Evolutionary conservation across 1,139 yeast species (phyloP).

Genomic region (Hansenula anomala): DNA sequence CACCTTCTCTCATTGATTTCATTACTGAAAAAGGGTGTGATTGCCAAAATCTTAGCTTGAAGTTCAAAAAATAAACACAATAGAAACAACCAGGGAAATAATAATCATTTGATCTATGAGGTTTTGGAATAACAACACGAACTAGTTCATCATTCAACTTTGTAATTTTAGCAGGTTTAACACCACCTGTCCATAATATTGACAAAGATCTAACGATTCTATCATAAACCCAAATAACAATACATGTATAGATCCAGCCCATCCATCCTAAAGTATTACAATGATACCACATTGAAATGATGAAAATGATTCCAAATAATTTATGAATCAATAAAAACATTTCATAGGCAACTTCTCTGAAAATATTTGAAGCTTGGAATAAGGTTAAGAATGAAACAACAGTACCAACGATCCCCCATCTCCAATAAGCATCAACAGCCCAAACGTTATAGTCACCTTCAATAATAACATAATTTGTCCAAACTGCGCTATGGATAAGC

Average conservation of each 20-base stretch:
- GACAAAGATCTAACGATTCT: constrained; percentile 31
- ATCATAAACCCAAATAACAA: constrained; percentile 34
- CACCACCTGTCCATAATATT: constrained; percentile 32
- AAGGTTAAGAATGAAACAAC: constrained; percentile 36
- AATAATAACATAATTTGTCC: constrained; percentile 32
- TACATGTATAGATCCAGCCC: constrained; percentile 38
- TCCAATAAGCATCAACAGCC: constrained; percentile 28
- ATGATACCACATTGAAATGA: constrained; percentile 37
- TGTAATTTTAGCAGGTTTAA: constrained; percentile 27
- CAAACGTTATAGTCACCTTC: constrained; percentile 26
- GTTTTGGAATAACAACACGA: constrained; percentile 26
- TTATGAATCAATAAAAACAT: constrained; percentile 33
- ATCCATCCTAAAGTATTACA: constrained; percentile 35
- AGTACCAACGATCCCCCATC: constrained; percentile 46
- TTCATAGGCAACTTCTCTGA: constrained; percentile 46
- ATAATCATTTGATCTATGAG: constrained; percentile 23
- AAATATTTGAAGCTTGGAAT: constrained; percentile 36
- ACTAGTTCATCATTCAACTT: constrained; percentile 35
- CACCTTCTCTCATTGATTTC: constrained; percentile 24
- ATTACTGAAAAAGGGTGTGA: constrained; percentile 53
- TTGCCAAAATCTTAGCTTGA: constrained; percentile 42
- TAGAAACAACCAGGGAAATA: constrained; percentile 37
- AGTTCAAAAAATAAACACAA: constrained; percentile 27
- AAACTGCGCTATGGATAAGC: constrained; percentile 48
- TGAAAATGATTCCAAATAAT: constrained; percentile 29